A percentile compares a stretch with the other conserved stretches of the same genome.
Conservation (phyloP, 768 basidiomycete genomes). For the Boletus patriciae region DNA sequence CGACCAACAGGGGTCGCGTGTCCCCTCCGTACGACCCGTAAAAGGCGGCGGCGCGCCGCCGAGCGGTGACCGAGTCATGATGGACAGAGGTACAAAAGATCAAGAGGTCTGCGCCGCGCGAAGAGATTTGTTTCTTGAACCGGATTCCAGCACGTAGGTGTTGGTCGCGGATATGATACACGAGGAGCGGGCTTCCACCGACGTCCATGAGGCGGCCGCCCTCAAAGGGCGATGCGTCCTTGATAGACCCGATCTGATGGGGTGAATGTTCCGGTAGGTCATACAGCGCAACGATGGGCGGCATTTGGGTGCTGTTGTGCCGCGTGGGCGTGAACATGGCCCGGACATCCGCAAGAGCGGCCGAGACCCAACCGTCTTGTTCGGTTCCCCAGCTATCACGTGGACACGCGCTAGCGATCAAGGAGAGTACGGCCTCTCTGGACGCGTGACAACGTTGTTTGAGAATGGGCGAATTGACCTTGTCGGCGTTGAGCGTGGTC, state of each 20-base stretch:
- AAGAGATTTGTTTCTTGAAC: conserved; percentile 26
- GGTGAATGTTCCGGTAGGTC: conserved; percentile 15
- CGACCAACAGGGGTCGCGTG: conserved; percentile 26
- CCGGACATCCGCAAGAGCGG: conserved; percentile 25
- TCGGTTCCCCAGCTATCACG: conserved; percentile 26
- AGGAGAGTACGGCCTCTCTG: conserved; percentile 16
- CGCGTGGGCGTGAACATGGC: conserved; percentile 19
- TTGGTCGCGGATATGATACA: conserved; percentile 22
- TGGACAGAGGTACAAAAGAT: conserved; percentile 22
- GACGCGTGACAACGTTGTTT: conserved; percentile 31
- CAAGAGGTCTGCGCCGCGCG: conserved; percentile 28
- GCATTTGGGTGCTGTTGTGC: conserved; percentile 4
- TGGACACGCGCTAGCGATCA: conserved; percentile 22
- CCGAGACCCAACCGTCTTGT: conserved; percentile 21
- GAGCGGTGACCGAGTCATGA: conserved; percentile 1
- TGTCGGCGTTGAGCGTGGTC: conserved; percentile 35
- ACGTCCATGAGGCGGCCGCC: conserved; percentile 22
- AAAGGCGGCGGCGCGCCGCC: conserved; percentile 17
- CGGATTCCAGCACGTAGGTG: conserved; percentile 21
- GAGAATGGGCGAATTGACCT: conserved; percentile 30
- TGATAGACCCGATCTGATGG: conserved; percentile 9
- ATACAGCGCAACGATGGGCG: conserved; percentile 24
- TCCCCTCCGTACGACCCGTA: conserved; percentile 26
- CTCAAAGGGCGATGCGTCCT: conserved; percentile 18
- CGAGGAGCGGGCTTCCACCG: conserved; percentile 15